Base-by-base conservation (phyloP, 2,329 filamentous ascomycete genomes). In the Monascus ruber region DNA sequence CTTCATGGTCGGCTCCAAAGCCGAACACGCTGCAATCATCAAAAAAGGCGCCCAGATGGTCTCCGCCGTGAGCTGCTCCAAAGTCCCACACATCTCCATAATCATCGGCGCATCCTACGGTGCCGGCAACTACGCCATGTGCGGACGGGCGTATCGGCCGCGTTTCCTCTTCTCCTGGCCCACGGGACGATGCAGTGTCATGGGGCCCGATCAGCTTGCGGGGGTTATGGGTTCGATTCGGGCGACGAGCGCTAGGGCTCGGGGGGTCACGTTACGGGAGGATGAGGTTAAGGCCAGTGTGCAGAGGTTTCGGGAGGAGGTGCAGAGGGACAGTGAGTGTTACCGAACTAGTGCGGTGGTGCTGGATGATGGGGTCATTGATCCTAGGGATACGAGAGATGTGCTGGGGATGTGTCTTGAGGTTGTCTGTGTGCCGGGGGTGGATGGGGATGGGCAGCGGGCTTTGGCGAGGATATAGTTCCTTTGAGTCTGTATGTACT, bases 81-180 rank as follows among this genome's bases (percentile, higher is more conserved):
- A 55, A 2, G 65, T 69, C 0, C 65, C 66, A 1, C 64, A 68
- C 44, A 68, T 70, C 38, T 62, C 56, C 24, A 56, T 70, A 37
- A 67, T 70, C 31, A 38, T 65, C 7, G 66, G 66, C 0, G 59
- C 66, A 0, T 68, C 65, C 0, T 69, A 69, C 37, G 66, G 66
- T 0, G 66, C 66, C 2, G 66, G 66, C 1, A 69, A 69, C 43
- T 69, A 69, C 42, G 66, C 65, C 25, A 69, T 69, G 66, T 69
- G 65, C 40, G 66, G 66, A 1, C 41, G 65, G 17, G 38, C 62
- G 1, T 69, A 66, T 44, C 50, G 50, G 17, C 66, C 66, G 0
- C 58, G 65, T 0, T 69, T 69, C 38, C 41, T 69, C 3, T 68
- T 69, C 40, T 58, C 59, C 8, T 66, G 63, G 63, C 62, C 63